phyloP scores from a whole-genome alignment of 352 stramenopile species.

The Pythium phragmiticola region DNA sequence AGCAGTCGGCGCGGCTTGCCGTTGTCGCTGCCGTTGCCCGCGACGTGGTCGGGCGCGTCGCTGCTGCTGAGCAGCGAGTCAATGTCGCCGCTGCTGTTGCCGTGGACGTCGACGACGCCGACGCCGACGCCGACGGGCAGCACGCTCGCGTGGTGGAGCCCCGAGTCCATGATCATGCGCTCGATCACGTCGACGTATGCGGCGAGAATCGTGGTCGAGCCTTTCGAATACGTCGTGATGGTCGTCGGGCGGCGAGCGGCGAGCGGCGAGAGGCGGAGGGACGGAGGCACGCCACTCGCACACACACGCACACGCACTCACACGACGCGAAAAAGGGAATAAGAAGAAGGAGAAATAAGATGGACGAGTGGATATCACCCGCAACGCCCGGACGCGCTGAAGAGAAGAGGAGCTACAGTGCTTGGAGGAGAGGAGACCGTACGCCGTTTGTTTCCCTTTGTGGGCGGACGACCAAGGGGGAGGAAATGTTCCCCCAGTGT shows the following conservation, averaged over 20 bases:
- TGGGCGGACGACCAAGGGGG: neutral
- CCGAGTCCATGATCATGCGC: constrained; percentile 30
- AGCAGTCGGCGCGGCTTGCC: constrained; percentile 35
- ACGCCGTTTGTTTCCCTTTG: neutral
- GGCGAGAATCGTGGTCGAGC: constrained; percentile 23
- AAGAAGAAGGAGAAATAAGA: neutral
- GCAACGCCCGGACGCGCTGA: too few species aligned
- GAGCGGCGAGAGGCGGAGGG: neutral
- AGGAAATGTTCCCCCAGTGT: neutral
- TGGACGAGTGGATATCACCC: too few species aligned
- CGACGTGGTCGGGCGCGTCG: constrained; percentile 24
- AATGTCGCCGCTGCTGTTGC: constrained; percentile 45
- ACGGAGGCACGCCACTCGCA: neutral
- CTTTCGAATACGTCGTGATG: constrained; percentile 22
- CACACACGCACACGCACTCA: constrained; percentile 3
- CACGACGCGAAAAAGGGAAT: neutral
- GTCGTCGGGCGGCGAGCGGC: neutral
- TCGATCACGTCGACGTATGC: constrained; percentile 27
- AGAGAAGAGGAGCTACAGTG: too few species aligned
- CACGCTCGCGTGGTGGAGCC: constrained; percentile 21
- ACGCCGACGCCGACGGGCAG: constrained; percentile 17
- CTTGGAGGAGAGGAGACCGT: neutral
- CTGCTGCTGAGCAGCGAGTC: constrained; percentile 60
- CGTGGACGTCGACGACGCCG: constrained; percentile 45
- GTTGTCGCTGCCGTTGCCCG: constrained; percentile 4